Base-by-base conservation (phyloP, 331 rosid genomes). In the Pyracantha coccinea region DNA sequence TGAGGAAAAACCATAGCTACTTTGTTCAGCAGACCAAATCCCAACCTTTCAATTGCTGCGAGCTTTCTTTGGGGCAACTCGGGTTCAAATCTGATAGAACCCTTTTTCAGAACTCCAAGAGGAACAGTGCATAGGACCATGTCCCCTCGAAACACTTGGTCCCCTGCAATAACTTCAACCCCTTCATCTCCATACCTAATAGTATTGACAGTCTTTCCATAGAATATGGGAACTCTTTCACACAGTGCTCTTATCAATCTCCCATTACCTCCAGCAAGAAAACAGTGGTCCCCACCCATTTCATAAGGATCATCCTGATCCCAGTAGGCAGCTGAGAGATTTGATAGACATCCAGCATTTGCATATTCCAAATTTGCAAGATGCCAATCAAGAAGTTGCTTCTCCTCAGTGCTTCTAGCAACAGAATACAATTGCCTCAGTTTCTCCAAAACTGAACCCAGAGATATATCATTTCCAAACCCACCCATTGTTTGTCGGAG, bases 211-310 rank as follows among this genome's bases (percentile, higher is more conserved):
- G 79, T 84, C 83, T 85, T 88, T 77, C 78, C 93, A 72, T 90
- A 92, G 68, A 94, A 84, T 73, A 95, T 89, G 24, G 99, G 97
- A 78, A 95, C 66, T 50, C 92, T 89, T 79, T 95, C 93, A 73
- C 88, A 87, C 71, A 95, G 69, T 44, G 97, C 92, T 78, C 85
- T 90, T 71, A 92, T 90, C 87, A 95, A 82, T 77, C 97, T 82
- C 87, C 90, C 74, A 82, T 90, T 95, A 52, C 99, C 97, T 38
- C 99, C 99, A 23, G 99, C 91, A 27, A 92, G 96, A 75, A 95
- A 95, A 84, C 97, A 95, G 72, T 92, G 99, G 83, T 92, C 99
- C 55, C 99, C 99, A 44, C 92, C 97, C 97, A 95, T 95, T 80
- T 95, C 99, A 74, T 81, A 95, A 8, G 99, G 99, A 86, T 95